Base-by-base conservation (phyloP, 2,329 filamentous ascomycete species). In the Pseudopithomyces maydicus region DNA sequence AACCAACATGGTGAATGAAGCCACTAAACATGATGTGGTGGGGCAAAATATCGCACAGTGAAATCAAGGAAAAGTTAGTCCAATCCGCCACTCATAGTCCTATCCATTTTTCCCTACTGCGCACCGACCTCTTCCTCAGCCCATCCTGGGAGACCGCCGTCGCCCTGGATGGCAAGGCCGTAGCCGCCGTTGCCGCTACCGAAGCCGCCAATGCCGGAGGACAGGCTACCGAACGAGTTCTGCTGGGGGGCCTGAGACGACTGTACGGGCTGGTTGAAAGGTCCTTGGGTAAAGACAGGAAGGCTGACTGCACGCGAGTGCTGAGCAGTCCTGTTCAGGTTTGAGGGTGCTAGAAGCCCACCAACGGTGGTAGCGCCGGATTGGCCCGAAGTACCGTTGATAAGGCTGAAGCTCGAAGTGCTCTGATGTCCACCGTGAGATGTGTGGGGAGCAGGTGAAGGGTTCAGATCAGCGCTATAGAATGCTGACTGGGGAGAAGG, bases 301-400 rank as follows among this genome's bases (percentile, higher is more conserved):
- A 99, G 81, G 74, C 92, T 97, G 57, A 97, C 92, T 33, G 95
- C 92, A 36, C 95, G 89, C 70, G 87, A 94, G 71, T 90, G 87
- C 62, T 84, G 83, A 42, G 83, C 82, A 55, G 84, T 82, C 43
- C 80, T 81, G 54, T 78, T 84, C 52, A 85, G 72, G 63, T 85
- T 88, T 50, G 86, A 86, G 2, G 91, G 90, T 2, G 90, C 89
- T 49, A 95, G 83, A 36, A 96, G 84, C 7, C 90, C 90, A 42
- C 90, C 89, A 58, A 93, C 89, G 1, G 88, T 91, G 1, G 88
- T 88, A 2, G 89, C 80, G 35, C 84, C 85, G 22, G 83, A 82
- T 22, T 62, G 57, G 48, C 58, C 71, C 5, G 73, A 71, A 23
- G 67, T 68, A 38, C 77, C 74, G 44, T 81, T 79, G 73, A 75